Evolutionary conservation across 139 green algal species (phyloP).

Genomic region (Picocystis salinarum): DNA sequence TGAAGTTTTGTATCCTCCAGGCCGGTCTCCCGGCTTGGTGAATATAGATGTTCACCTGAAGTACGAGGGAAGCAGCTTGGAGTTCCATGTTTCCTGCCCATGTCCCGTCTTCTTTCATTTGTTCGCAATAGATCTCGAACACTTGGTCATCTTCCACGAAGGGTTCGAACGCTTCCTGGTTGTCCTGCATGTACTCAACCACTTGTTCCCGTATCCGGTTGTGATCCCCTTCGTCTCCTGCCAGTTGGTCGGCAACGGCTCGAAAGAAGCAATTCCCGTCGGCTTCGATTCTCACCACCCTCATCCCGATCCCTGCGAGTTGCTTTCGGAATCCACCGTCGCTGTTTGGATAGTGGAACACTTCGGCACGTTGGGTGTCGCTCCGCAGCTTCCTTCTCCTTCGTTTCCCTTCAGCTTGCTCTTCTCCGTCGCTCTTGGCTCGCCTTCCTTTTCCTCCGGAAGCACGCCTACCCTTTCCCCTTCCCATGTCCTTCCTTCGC

Average conservation of each 20-base stretch:
- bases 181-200: slow-evolving; percentile 17
- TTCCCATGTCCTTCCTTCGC: too few relatives aligned
- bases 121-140: slow-evolving; percentile 33
- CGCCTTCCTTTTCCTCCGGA: too few relatives aligned
- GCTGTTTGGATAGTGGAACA: too few relatives aligned
- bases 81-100: slow-evolving; percentile 57
- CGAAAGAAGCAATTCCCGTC: slow-evolving; percentile 61
- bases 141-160: slow-evolving; percentile 52
- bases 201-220: slow-evolving; percentile 13
- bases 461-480: too few relatives aligned
- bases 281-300: slow-evolving; percentile 20
- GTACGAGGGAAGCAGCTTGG: slow-evolving; percentile 20
- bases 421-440: too few relatives aligned
- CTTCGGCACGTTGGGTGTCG: too few relatives aligned
- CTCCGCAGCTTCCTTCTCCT: too few relatives aligned
- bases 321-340: too few relatives aligned
- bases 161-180: slow-evolving; percentile 23
- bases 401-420: too few relatives aligned
- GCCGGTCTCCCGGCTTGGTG: slow-evolving; percentile 33
- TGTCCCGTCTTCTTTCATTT: slow-evolving; percentile 34
- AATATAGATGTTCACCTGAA: slow-evolving; percentile 29
- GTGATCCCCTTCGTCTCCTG: slow-evolving; percentile 29
- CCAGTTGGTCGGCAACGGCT: slow-evolving; percentile 34
- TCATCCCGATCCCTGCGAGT: slow-evolving; percentile 17
- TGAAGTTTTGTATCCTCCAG: slow-evolving; percentile 35